Evolutionary conservation across 2,329 filamentous ascomycete species (phyloP).

Genomic region (Scytalidium sp.): DNA sequence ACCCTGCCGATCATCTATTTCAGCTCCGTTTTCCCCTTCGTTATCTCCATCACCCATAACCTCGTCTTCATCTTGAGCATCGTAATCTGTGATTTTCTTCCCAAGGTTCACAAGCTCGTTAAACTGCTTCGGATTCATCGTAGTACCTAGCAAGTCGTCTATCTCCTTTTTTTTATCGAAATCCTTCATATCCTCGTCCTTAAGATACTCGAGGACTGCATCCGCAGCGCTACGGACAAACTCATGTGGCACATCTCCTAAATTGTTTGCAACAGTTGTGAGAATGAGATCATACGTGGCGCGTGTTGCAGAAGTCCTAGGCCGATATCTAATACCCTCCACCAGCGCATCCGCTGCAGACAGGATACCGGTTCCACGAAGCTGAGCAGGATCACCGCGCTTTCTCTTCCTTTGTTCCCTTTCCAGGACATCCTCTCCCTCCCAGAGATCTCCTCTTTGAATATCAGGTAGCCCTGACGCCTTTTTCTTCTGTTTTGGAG

Average conservation of each 20-base stretch:
- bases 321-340: conserved; percentile 88
- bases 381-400: conserved; percentile 66
- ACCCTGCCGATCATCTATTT: conserved; percentile 91
- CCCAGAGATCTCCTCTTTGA: conserved; percentile 71
- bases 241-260: conserved; percentile 91
- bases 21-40: conserved; percentile 65
- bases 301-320: conserved; percentile 84
- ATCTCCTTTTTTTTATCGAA: conserved; percentile 98
- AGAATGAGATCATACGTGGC: conserved; percentile 93
- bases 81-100: conserved; percentile 99
- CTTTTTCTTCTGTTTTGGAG: conserved; percentile 76
- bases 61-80: conserved; percentile 93
- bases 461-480: conserved; percentile 63
- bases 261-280: conserved; percentile 80
- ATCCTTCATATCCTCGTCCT: conserved; percentile 94
- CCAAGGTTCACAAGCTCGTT: conserved; percentile 94
- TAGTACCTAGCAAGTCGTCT: conserved; percentile 85
- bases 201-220: conserved; percentile 84
- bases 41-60: conserved; percentile 70
- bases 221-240: conserved; percentile 93
- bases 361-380: conserved; percentile 72
- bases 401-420: conserved; percentile 86
- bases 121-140: conserved; percentile 84
- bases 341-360: conserved; percentile 83
- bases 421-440: conserved; percentile 80